Base-by-base conservation (phyloP, 805 yeast genomes). In the Candida tammaniensis region DNA sequence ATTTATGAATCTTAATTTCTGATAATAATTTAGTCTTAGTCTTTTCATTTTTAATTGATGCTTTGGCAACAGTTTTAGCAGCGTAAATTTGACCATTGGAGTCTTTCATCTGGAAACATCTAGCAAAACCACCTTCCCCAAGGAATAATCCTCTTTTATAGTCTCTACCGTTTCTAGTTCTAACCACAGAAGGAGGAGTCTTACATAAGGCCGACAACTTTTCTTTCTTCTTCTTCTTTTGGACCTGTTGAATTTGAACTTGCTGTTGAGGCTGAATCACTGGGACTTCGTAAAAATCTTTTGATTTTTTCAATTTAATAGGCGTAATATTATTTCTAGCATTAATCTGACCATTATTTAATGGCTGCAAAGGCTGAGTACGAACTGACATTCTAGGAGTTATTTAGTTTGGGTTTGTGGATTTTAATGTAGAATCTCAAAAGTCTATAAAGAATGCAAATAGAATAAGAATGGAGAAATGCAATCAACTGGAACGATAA, bases 41-140 rank as follows among this genome's bases (percentile, higher is more conserved):
- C 70, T 91, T 91, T 51, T 86, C 95, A 41, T 84, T 82, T 47
- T 82, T 85, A 47, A 93, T 82, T 8, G 97, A 88, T 0, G 89
- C 89, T 61, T 93, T 93, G 35, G 99, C 98, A 23, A 93, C 95
- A 0, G 98, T 94, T 55, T 93, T 93, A 20, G 98, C 98, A 13
- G 98, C 99, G 60, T 72, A 93, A 1, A 86, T 74, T 52, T 78
- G 77, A 22, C 98, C 98, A 45, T 76, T 68, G 42, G 87, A 83
- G 61, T 89, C 96, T 55, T 84, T 86, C 72, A 93, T 93, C 59
- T 93, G 97, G 64, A 93, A 93, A 57, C 99, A 93, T 54, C 98
- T 78, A 12, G 98, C 99, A 69, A 93, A 93, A 0, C 99, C 99
- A 41, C 99, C 99, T 65, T 91, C 98, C 23, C 98, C 98, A 22